phyloP scores from a whole-genome alignment of 805 yeast genomes.

The Priceomyces castillae region DNA sequence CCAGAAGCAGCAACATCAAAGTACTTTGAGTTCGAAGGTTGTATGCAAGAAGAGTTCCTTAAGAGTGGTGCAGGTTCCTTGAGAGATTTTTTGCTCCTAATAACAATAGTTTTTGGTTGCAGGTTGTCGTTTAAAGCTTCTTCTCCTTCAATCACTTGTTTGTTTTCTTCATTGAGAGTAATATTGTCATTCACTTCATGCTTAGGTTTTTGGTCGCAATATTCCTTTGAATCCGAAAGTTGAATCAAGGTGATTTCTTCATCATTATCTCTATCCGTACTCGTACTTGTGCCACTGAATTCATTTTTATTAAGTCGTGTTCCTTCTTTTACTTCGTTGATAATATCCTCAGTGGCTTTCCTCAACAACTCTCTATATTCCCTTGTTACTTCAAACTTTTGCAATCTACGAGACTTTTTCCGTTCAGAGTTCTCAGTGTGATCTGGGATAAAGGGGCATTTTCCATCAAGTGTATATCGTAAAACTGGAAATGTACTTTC shows the following conservation, averaged over 20 bases:
- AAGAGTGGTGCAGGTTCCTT: conserved; percentile 28
- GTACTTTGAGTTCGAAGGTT: conserved; percentile 39
- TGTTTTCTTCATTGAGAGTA: conserved; percentile 15
- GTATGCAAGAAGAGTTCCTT: conserved; percentile 40
- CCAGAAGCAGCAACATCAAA: conserved; percentile 46
- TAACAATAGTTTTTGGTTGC: not conserved
- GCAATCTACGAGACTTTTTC: conserved; percentile 37
- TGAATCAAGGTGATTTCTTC: conserved; percentile 16
- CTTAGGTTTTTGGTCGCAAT: conserved; percentile 12
- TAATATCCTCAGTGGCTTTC: conserved; percentile 32
- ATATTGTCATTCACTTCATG: conserved; percentile 24
- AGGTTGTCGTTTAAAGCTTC: conserved; percentile 2
- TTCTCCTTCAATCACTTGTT: conserved; percentile 12
- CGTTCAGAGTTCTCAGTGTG: conserved; percentile 39
- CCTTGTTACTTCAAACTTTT: conserved; percentile 41
- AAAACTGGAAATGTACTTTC: conserved; percentile 55
- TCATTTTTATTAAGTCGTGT: conserved; percentile 11
- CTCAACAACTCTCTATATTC: conserved; percentile 39
- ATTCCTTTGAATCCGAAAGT: conserved; percentile 8
- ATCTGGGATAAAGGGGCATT: conserved; percentile 80
- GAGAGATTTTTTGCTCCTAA: conserved; percentile 14
- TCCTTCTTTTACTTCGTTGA: conserved; percentile 25
- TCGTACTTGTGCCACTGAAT: conserved; percentile 25
- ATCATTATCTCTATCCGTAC: conserved; percentile 23
- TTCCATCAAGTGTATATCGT: conserved; percentile 63